A percentile compares a stretch with the other conserved stretches of the same genome.
Evolutionary conservation across 75 land plant species (phyloP).

Genomic region (Cunninghamia lanceolata): DNA sequence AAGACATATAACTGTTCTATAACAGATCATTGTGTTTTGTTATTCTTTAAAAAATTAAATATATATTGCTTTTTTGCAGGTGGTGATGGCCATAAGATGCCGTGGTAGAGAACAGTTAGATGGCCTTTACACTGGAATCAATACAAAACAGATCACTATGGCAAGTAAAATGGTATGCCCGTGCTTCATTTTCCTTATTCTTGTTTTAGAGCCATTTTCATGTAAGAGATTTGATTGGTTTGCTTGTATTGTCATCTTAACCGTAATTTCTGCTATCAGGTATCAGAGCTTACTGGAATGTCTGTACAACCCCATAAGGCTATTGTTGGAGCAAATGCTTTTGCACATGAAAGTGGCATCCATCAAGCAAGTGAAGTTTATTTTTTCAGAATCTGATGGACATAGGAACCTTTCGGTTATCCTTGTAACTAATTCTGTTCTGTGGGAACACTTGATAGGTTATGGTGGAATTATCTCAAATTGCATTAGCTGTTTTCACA

Average conservation of each 20-base stretch:
- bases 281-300: slow-evolving; percentile 77
- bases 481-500: background rate
- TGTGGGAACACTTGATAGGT: background rate
- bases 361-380: slow-evolving; percentile 60
- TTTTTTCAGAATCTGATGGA: background rate
- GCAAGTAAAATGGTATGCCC: slow-evolving; percentile 84
- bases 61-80: slow-evolving; percentile 30
- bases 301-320: slow-evolving; percentile 97
- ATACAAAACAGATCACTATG: slow-evolving; percentile 66
- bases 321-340: slow-evolving; percentile 98
- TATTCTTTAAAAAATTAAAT: background rate
- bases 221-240: background rate
- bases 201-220: background rate
- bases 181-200: background rate
- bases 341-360: slow-evolving; percentile 99
- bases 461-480: background rate
- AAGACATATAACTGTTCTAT: background rate
- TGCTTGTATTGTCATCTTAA: background rate
- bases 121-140: slow-evolving; percentile 82
- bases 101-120: slow-evolving; percentile 60
- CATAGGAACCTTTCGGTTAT: background rate
- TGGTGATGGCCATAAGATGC: slow-evolving; percentile 85
- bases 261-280: slow-evolving; percentile 29
- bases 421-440: background rate
- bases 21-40: background rate